Conservation (phyloP, 2,329 filamentous ascomycete genomes). For the Cadophora malorum region DNA sequence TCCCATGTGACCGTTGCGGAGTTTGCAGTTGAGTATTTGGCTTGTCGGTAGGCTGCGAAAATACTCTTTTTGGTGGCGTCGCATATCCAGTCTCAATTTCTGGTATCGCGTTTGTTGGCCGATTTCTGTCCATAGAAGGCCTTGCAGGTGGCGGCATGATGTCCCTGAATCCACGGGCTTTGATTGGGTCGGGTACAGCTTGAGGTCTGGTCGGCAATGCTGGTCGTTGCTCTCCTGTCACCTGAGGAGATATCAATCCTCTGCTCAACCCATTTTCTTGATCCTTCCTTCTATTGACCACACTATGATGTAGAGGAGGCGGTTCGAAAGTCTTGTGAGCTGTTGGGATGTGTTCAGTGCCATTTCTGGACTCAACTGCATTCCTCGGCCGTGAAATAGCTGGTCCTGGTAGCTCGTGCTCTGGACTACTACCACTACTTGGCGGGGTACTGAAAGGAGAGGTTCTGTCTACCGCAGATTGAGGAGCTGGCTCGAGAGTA, state of each 20-base stretch:
- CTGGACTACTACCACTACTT: constrained; percentile 68
- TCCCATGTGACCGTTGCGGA: constrained; percentile 52
- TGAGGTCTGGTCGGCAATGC: constrained; percentile 57
- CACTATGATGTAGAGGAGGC: constrained; percentile 58
- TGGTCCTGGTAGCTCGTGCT: constrained; percentile 58
- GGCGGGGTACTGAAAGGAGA: constrained; percentile 92
- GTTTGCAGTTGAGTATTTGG: constrained; percentile 46
- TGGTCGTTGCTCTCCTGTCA: constrained; percentile 53
- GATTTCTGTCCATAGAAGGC: constrained; percentile 39
- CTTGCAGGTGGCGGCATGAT: constrained; percentile 40
- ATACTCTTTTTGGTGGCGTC: constrained; percentile 52
- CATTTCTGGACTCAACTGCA: constrained; percentile 48
- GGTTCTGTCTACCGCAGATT: constrained; percentile 43
- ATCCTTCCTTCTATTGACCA: constrained; percentile 52
- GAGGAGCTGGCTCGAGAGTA: constrained; percentile 35
- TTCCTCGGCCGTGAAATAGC: constrained; percentile 51
- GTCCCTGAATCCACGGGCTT: constrained; percentile 28
- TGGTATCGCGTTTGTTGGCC: constrained; percentile 22
- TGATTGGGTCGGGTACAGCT: constrained; percentile 39
- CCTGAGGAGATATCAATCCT: constrained; percentile 49
- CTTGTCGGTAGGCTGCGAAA: constrained; percentile 51
- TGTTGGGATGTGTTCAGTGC: constrained; percentile 41
- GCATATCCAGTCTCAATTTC: constrained; percentile 27
- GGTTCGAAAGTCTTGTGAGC: constrained; percentile 53
- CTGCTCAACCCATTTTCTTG: constrained; percentile 52